Percentiles rank a stretch among this genome's conserved stretches.
Conservation (phyloP, 257 asterid genomes). For the Nyctanthes arbortristis region DNA sequence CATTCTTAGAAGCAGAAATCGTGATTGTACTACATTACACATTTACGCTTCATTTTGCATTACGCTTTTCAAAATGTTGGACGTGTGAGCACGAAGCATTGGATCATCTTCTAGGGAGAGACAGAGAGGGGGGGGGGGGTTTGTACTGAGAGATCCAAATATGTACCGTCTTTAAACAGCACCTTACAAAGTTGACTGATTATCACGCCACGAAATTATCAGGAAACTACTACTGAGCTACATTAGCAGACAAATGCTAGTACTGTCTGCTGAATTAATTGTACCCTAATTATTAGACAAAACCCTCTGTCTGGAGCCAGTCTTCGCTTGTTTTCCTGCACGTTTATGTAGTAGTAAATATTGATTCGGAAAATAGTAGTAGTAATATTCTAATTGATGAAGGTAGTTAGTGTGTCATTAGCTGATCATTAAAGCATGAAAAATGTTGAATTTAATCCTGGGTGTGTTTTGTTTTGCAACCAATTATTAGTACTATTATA, state of each 20-base stretch:
- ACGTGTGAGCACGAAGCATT: conserved; percentile 24
- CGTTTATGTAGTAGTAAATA: no score
- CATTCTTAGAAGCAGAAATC: not conserved
- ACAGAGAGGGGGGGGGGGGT: not conserved
- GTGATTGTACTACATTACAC: not conserved
- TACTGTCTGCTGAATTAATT: not conserved
- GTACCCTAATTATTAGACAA: not conserved
- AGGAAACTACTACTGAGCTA: not conserved
- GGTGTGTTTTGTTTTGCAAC: no score
- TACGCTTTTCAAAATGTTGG: not conserved
- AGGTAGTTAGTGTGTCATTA: no score
- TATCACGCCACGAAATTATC: not conserved
- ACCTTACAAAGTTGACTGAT: not conserved
- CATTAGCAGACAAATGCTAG: conserved; percentile 1
- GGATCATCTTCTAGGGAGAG: conserved; percentile 32
- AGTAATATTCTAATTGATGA: no score
- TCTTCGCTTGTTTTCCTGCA: no score
- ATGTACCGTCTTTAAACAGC: not conserved
- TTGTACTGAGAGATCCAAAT: not conserved
- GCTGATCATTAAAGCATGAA: no score
- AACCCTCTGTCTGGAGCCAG: no score
- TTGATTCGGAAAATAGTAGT: no score
- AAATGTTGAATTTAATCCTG: no score
- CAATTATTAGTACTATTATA: no score
- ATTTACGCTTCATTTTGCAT: not conserved